These are phyloP conservation scores for Cryphonectria carpinicola DNA, from an alignment of 2,329 filamentous ascomycete genomes.

Conservation along the genomic window DNA sequence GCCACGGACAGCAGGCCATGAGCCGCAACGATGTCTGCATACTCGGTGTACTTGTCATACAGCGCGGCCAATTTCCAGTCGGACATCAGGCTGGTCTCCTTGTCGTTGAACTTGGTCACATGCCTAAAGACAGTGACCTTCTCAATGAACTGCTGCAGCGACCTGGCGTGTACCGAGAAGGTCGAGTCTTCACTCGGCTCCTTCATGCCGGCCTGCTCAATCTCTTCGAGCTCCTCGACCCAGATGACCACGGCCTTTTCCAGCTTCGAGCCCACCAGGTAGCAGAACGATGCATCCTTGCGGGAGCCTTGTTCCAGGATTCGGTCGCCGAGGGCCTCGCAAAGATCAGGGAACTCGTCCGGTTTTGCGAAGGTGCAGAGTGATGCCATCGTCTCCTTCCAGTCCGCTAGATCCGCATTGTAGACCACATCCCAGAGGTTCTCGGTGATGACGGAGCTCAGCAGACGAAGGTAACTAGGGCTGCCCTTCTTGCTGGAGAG, in stretches of 20 bases:
- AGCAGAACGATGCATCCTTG: slow-evolving; percentile 96
- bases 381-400: slow-evolving; percentile 97
- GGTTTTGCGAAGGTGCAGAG: slow-evolving; percentile 94
- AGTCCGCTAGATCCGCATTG: slow-evolving; percentile 89
- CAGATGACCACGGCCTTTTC: slow-evolving; percentile 97
- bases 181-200: slow-evolving; percentile 73
- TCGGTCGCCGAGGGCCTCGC: slow-evolving; percentile 90
- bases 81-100: slow-evolving; percentile 69
- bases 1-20: slow-evolving; percentile 87
- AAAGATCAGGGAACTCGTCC: slow-evolving; percentile 90
- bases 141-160: slow-evolving; percentile 92
- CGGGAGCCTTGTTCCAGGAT: slow-evolving; percentile 77
- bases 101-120: slow-evolving; percentile 88
- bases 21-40: slow-evolving; percentile 90
- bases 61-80: slow-evolving; percentile 88
- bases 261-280: slow-evolving; percentile 90
- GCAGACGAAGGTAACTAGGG: slow-evolving; percentile 88
- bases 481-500: slow-evolving; percentile 79
- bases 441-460: slow-evolving; percentile 91
- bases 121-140: slow-evolving; percentile 97
- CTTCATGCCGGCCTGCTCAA: slow-evolving; percentile 75
- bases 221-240: slow-evolving; percentile 86
- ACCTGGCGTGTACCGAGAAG: slow-evolving; percentile 89
- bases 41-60: slow-evolving; percentile 96
- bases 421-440: slow-evolving; percentile 98